Evolutionary conservation across 2,329 filamentous ascomycete genomes (phyloP).

Genomic region (Lasiodiplodia hormozganensis): DNA sequence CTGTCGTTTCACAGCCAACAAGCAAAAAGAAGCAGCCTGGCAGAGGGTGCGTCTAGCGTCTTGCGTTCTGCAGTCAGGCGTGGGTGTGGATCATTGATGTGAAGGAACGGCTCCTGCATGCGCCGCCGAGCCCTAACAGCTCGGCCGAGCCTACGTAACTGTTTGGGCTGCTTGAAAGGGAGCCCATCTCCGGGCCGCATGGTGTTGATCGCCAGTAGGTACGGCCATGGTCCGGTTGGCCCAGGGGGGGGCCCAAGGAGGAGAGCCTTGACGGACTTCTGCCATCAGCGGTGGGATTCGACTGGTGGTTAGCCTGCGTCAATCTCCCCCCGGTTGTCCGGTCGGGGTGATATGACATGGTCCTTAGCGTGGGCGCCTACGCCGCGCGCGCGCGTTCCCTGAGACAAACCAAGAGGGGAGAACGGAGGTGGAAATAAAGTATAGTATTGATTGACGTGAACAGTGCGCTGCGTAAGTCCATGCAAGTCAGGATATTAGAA

Average conservation of each 20-base stretch:
- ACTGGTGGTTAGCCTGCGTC: constrained; percentile 3
- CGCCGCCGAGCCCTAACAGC: constrained; percentile 24
- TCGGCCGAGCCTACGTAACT: constrained; percentile 29
- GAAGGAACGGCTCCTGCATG: constrained; percentile 29
- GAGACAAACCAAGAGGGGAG: background rate
- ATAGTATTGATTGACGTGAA: constrained; percentile 16
- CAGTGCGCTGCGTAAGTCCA: constrained; percentile 5
- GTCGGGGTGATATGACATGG: constrained; percentile 20
- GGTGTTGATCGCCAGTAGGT: constrained; percentile 23
- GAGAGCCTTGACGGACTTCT: constrained; percentile 24
- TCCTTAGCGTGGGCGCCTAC: constrained; percentile 5
- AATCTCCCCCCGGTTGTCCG: constrained; percentile 8
- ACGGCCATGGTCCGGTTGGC: constrained; percentile 7
- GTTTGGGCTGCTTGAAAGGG: constrained; percentile 16
- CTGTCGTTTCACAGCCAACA: constrained; percentile 8
- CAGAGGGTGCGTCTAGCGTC: constrained; percentile 20
- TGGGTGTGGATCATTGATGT: constrained; percentile 22
- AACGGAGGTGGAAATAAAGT: constrained; percentile 21
- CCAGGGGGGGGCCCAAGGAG: background rate
- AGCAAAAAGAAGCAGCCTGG: background rate
- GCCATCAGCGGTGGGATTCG: constrained; percentile 11
- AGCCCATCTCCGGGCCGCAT: constrained; percentile 13
- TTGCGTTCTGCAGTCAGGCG: constrained; percentile 19
- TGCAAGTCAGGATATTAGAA: constrained; percentile 14
- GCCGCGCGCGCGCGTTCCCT: background rate